Evolutionary conservation across 257 asterid genomes (phyloP).

Genomic region (Knoxia roxburghii): DNA sequence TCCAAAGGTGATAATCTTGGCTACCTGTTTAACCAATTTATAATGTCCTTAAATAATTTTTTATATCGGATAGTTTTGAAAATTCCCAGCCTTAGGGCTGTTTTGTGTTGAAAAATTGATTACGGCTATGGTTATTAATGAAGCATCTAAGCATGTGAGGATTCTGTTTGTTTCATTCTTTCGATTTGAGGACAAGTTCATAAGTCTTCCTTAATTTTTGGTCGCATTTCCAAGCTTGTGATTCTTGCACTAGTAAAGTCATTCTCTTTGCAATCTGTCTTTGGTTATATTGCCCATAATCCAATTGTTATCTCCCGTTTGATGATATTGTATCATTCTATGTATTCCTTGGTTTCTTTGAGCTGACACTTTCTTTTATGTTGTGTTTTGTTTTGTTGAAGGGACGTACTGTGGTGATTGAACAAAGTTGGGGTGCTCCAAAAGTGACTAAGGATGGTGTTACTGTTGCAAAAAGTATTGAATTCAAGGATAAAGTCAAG

Average conservation of each 20-base stretch:
- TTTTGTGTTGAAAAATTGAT: neutral
- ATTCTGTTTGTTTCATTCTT: neutral
- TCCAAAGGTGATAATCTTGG: slow-evolving; percentile 37
- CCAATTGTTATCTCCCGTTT: neutral
- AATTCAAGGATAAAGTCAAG: slow-evolving; percentile 79
- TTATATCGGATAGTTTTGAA: too few relatives aligned
- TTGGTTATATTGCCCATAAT: neutral
- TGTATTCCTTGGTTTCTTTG: neutral
- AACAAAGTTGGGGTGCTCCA: slow-evolving; percentile 99
- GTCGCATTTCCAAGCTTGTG: too few relatives aligned
- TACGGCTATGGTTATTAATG: neutral
- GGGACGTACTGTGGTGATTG: slow-evolving; percentile 97
- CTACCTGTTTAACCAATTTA: neutral
- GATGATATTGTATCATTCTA: neutral
- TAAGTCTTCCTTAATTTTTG: too few relatives aligned
- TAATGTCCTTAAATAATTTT: too few relatives aligned
- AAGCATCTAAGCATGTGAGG: neutral
- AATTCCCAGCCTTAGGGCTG: too few relatives aligned
- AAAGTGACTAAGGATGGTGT: slow-evolving; percentile 98
- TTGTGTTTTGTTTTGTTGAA: slow-evolving; percentile 16
- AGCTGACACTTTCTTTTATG: slow-evolving; percentile 4
- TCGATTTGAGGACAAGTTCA: neutral
- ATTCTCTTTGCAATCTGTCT: neutral
- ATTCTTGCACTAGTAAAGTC: neutral
- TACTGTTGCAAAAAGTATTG: slow-evolving; percentile 94